These are phyloP conservation scores for Setomelanomma holmii DNA, from an alignment of 2,329 filamentous ascomycete genomes.

Conservation along the genomic window DNA sequence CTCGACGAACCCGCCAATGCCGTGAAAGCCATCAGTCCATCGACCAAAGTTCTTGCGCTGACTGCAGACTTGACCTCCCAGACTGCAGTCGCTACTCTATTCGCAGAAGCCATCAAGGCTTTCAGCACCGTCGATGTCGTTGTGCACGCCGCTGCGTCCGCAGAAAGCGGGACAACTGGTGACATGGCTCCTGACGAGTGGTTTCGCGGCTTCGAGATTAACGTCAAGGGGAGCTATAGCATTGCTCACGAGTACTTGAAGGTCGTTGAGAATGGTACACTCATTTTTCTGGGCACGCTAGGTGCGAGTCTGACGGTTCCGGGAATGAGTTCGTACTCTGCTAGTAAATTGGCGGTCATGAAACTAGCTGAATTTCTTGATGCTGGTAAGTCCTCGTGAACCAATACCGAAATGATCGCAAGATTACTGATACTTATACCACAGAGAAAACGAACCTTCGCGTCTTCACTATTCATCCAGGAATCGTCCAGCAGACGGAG, in stretches of 20 bases:
- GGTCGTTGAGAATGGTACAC: not conserved
- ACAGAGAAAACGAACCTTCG: slow-evolving; percentile 27
- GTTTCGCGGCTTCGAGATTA: slow-evolving; percentile 23
- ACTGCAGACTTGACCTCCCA: slow-evolving; percentile 28
- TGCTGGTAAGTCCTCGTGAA: not conserved
- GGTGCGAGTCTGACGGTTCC: slow-evolving; percentile 6
- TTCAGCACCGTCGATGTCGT: slow-evolving; percentile 24
- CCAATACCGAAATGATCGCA: not conserved
- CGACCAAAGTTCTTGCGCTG: slow-evolving; percentile 26
- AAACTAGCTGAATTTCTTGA: slow-evolving; percentile 30
- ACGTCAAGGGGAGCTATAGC: slow-evolving; percentile 23
- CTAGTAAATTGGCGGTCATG: slow-evolving; percentile 29
- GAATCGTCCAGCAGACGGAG: slow-evolving; percentile 20
- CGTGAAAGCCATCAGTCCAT: slow-evolving; percentile 18
- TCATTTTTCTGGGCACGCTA: not conserved
- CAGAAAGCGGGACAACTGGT: slow-evolving; percentile 3
- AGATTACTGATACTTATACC: not conserved
- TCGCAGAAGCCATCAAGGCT: slow-evolving; percentile 12
- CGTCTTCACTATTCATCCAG: slow-evolving; percentile 30
- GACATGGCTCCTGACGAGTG: slow-evolving; percentile 10
- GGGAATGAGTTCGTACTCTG: slow-evolving; percentile 27
- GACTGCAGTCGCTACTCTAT: slow-evolving; percentile 20
- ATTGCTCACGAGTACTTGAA: slow-evolving; percentile 16
- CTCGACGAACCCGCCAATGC: slow-evolving; percentile 20
- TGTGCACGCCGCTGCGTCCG: slow-evolving; percentile 22